Conservation (phyloP, 768 basidiomycete genomes). For the Termitomyces bulborhizus region DNA sequence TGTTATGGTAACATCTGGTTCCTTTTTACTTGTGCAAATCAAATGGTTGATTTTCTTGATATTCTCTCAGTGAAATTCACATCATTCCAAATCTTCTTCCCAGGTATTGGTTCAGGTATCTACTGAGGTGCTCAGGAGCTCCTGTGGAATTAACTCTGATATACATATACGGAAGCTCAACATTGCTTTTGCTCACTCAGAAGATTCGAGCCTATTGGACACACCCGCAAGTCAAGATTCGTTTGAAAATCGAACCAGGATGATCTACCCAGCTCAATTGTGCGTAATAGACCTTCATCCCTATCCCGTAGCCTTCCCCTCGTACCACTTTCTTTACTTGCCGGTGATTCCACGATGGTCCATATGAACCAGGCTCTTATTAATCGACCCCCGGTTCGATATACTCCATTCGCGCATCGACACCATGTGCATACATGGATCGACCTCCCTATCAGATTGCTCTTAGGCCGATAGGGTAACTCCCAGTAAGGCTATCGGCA, state of each 20-base stretch:
- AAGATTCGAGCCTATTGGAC: background rate
- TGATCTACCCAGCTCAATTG: background rate
- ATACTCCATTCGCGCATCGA: background rate
- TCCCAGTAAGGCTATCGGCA: background rate
- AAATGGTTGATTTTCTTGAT: background rate
- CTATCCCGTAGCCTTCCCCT: background rate
- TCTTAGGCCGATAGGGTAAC: background rate
- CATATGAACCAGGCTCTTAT: background rate
- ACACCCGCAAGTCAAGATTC: background rate
- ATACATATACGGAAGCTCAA: background rate
- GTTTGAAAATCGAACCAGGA: background rate
- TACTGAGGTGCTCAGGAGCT: background rate
- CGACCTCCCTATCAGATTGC: background rate
- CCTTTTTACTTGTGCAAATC: background rate
- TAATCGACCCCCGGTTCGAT: background rate
- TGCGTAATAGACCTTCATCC: background rate
- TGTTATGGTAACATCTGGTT: no score
- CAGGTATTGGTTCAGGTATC: background rate
- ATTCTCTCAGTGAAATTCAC: background rate
- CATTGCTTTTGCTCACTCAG: background rate
- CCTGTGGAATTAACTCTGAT: background rate
- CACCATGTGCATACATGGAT: conserved; percentile 1
- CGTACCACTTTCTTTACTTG: conserved; percentile 5
- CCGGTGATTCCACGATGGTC: background rate
- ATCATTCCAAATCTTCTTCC: background rate